Evolutionary conservation across 441 rosid species (phyloP), one percentile per base, ranked within the genome.

Genomic region (Pelargonium australe): DNA sequence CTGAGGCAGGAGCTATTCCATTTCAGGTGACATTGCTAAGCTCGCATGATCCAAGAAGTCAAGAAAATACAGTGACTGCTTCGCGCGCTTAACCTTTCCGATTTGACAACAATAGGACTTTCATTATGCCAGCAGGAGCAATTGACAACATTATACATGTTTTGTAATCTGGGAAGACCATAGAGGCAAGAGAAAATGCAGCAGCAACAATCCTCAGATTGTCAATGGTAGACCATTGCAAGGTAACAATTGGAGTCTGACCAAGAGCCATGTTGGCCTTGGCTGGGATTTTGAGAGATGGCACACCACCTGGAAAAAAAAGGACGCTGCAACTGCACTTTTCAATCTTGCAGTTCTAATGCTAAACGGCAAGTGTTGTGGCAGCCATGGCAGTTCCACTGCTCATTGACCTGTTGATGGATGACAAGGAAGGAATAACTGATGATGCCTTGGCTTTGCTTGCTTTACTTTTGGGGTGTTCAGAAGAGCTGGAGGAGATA

Each of bases 141-240:
- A 70, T 82, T 0, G 87, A 81, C 67, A 84, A 70, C 79, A 85
- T 88, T 11, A 69, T 85, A 68, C 65, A 68, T 17, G 91, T 85
- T 43, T 73, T 88, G 43, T 87, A 85, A 78, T 74, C 79, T 23
- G 94, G 91, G 11, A 81, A 78, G 77, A 86, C 86, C 7, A 84
- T 82, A 88, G 91, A 85, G 80, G 85, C 91, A 10, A 85, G 86
- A 66, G 94, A 86, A 73, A 88, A 88, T 69, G 91, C 94, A 25
- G 88, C 94, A 6, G 94, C 89, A 17, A 61, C 91, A n/a, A 85
- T 88, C 70, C 85, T 78, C 57, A 88, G 94, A 79, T 75, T 86
- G 69, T 81, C 94, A 2, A 81, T 88, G 73, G 77, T 88, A 4
- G 81, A 82, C 34, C 84, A 85, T 28, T 75, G 78, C 78, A 88